Conservation (phyloP, 768 basidiomycete genomes). For the Lactarius pseudohatsudake region DNA sequence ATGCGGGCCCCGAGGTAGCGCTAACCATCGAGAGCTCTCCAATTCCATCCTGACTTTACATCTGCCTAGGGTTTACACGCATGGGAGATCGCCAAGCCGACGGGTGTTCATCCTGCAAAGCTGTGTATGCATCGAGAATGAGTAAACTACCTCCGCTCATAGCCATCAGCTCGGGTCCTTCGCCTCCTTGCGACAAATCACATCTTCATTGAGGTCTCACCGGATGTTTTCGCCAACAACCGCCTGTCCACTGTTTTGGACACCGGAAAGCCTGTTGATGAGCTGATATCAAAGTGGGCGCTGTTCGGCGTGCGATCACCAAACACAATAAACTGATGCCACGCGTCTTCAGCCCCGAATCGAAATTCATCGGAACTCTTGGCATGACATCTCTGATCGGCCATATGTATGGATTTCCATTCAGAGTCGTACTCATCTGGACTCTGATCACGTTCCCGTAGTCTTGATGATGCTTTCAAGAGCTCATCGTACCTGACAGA, state of each 20-base stretch:
- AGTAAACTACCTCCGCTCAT: not conserved
- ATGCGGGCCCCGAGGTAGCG: not conserved
- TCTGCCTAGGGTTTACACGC: not conserved
- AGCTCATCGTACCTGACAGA: conserved; percentile 37
- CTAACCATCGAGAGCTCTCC: not conserved
- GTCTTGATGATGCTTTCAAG: conserved; percentile 37
- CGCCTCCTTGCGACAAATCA: not conserved
- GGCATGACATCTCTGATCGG: not conserved
- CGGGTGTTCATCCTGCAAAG: not conserved
- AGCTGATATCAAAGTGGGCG: not conserved
- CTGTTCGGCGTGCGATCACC: not conserved
- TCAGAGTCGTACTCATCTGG: not conserved
- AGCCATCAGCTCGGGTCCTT: not conserved
- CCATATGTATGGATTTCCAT: not conserved
- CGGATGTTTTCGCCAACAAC: not conserved
- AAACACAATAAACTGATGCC: not conserved
- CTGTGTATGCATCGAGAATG: not conserved
- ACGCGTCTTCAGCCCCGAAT: not conserved
- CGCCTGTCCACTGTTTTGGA: not conserved
- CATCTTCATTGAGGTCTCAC: not conserved
- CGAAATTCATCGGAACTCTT: not conserved
- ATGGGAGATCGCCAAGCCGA: not conserved
- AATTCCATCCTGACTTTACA: not conserved
- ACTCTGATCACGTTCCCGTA: not conserved
- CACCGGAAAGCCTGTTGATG: not conserved